Evolutionary conservation across 2,329 filamentous ascomycete genomes (phyloP).

Genomic region (Pseudocercospora musae): DNA sequence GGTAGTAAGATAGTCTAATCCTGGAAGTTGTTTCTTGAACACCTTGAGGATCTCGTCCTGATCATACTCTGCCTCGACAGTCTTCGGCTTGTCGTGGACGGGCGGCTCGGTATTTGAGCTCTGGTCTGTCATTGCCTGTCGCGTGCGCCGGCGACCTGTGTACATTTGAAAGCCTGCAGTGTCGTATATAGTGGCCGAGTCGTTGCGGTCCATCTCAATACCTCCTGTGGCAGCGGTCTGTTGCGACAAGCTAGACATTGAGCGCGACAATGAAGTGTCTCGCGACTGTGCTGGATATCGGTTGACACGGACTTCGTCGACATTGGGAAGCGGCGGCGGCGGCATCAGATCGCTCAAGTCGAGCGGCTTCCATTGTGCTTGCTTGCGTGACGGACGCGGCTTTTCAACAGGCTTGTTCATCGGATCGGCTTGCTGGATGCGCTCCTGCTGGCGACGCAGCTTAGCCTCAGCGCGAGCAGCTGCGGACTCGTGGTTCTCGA

Average conservation of each 20-base stretch:
- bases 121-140: constrained; percentile 9
- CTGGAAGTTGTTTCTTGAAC: constrained; percentile 44
- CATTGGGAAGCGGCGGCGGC: background rate
- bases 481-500: constrained; percentile 9
- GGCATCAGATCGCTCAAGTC: constrained; percentile 21
- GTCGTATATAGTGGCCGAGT: constrained; percentile 15
- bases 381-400: constrained; percentile 21
- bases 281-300: constrained; percentile 29
- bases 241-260: constrained; percentile 29
- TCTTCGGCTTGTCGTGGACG: constrained; percentile 27
- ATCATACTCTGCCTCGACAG: constrained; percentile 32
- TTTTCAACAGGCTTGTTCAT: constrained; percentile 17
- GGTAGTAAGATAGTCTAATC: constrained; percentile 38
- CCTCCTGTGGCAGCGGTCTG: constrained; percentile 17
- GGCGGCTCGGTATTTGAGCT: constrained; percentile 29
- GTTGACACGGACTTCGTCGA: constrained; percentile 30
- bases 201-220: constrained; percentile 21
- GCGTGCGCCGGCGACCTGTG: constrained; percentile 24
- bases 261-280: constrained; percentile 26
- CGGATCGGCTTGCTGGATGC: constrained; percentile 32
- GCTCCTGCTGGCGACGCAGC: constrained; percentile 34
- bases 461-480: constrained; percentile 30
- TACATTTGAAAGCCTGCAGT: constrained; percentile 33
- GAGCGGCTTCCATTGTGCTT: constrained; percentile 28
- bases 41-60: constrained; percentile 36